Conservation (phyloP, 805 yeast genomes). For the Metschnikowia chrysomelidarum region DNA sequence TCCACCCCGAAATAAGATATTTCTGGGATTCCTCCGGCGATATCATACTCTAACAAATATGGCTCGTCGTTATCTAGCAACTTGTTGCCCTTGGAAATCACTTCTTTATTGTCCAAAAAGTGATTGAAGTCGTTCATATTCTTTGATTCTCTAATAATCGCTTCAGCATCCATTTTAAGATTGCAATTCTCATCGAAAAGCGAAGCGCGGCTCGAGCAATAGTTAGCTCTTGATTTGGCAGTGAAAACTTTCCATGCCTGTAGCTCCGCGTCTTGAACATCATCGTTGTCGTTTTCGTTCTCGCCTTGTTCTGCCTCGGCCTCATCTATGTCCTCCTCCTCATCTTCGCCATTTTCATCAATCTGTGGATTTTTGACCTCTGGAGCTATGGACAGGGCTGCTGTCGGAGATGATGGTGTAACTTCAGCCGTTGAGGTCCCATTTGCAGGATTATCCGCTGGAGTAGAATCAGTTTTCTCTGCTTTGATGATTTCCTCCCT, state of each 20-base stretch:
- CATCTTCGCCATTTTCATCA: constrained; percentile 26
- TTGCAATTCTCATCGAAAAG: constrained; percentile 57
- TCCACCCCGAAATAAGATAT: constrained; percentile 52
- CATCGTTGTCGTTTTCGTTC: constrained; percentile 46
- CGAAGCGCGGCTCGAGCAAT: constrained; percentile 64
- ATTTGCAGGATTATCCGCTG: constrained; percentile 1
- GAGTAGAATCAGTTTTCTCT: constrained; percentile 18
- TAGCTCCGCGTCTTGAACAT: constrained; percentile 70
- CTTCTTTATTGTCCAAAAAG: constrained; percentile 40
- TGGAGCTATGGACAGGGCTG: constrained; percentile 10
- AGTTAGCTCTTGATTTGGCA: constrained; percentile 73
- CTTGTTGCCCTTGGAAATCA: constrained; percentile 43
- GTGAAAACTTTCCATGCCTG: constrained; percentile 84
- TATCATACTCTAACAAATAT: constrained; percentile 78
- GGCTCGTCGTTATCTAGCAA: constrained; percentile 57
- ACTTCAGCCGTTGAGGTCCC: constrained; percentile 9
- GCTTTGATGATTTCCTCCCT: constrained; percentile 34
- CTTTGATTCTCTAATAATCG: constrained; percentile 60
- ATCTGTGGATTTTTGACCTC: constrained; percentile 14
- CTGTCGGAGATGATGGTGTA: constrained; percentile 16
- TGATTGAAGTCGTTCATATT: constrained; percentile 64
- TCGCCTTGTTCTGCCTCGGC: constrained; percentile 32
- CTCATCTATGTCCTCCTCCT: constrained; percentile 46
- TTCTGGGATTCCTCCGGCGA: constrained; percentile 76
- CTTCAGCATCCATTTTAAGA: constrained; percentile 66